Evolutionary conservation across 1,139 yeast genomes (phyloP).

Genomic region (Yamadazyma conglobata): DNA sequence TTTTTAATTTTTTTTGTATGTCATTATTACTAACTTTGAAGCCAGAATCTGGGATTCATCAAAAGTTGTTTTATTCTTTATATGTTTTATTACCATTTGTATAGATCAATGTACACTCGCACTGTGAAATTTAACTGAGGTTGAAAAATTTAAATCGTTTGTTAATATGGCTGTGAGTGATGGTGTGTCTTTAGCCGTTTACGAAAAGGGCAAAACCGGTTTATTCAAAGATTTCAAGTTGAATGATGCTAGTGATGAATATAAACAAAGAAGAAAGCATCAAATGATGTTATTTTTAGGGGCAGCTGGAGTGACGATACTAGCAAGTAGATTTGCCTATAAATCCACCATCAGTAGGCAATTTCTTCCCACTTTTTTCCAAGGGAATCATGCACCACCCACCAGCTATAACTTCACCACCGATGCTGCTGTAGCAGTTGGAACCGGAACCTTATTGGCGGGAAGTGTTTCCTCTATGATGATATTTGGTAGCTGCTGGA

Average conservation of each 20-base stretch:
- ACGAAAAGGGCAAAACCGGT: slow-evolving; percentile 1
- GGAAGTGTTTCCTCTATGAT: slow-evolving; percentile 70
- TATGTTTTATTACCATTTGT: slow-evolving; percentile 9
- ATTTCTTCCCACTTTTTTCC: slow-evolving; percentile 75
- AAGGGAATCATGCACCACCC: slow-evolving; percentile 86
- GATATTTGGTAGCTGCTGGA: slow-evolving; percentile 76
- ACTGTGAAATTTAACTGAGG: slow-evolving; percentile 6
- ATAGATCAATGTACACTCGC: slow-evolving; percentile 8
- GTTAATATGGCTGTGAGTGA: slow-evolving; percentile 1
- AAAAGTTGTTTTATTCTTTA: slow-evolving; percentile 10
- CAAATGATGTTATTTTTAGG: slow-evolving; percentile 75
- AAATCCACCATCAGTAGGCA: slow-evolving; percentile 71
- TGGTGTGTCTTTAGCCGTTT: not conserved
- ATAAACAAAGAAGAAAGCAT: slow-evolving; percentile 56
- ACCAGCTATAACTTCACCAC: slow-evolving; percentile 66
- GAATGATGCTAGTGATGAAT: slow-evolving; percentile 38
- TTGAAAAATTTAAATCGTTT: not conserved
- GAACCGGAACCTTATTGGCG: slow-evolving; percentile 75
- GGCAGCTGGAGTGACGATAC: slow-evolving; percentile 67
- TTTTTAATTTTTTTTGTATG: slow-evolving; percentile 7
- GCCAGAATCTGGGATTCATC: slow-evolving; percentile 6
- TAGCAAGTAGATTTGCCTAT: slow-evolving; percentile 71
- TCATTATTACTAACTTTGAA: slow-evolving; percentile 3
- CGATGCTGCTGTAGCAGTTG: slow-evolving; percentile 86
- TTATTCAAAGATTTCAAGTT: slow-evolving; percentile 26